Base-by-base conservation (phyloP, 768 basidiomycete species). In the Tulasnella sp. region DNA sequence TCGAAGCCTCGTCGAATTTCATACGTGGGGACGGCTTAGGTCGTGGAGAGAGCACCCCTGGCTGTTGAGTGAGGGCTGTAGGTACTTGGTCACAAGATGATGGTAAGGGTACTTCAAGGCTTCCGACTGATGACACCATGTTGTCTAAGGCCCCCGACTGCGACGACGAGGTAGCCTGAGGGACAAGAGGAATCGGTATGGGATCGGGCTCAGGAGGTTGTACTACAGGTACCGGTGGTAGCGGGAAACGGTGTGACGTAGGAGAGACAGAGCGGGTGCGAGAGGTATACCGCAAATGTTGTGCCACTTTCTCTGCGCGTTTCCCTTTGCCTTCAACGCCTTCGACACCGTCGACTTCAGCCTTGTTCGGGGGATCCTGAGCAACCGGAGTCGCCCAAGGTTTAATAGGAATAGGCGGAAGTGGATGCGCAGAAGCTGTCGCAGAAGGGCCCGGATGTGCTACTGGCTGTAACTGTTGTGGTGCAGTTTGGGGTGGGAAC, bases 1-100 rank as follows among this genome's bases (percentile, higher is more conserved):
- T 44, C 15, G 32, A 11, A 24, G 32, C 44, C 68, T 10, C 75
- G 30, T 58, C 69, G 60, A 76, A 80, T 0, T 82, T 80, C 43
- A 76, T 75, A 64, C 83, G 84, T 4, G 85, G 85, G 0, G 84
- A 85, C 17, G 80, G 75, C 53, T 84, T 72, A 0, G 87, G 86
- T 7, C 83, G 80, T 2, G 88, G 86, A 0, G 85, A 86, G 62
- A 79, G 74, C 2, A 84, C 64, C 43, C 49, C 44, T 23, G 1
- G 78, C n/a, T 50, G 26, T 21, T 59, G 58, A 5, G 58, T 51
- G 13, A 60, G 44, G 1, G 21, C 59, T 17, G 59, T 51, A 8
- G 59, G 32, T 7, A 53, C 24, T 21, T 41, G 51, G 21, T 26
- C 29, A 21, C 41, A 34, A 7, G 51, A 10, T 7, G 54, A 10